These are phyloP conservation scores for Batkoa obscura DNA, from an alignment of 371 early-diverging fungal genomes.

Conservation along the genomic window DNA sequence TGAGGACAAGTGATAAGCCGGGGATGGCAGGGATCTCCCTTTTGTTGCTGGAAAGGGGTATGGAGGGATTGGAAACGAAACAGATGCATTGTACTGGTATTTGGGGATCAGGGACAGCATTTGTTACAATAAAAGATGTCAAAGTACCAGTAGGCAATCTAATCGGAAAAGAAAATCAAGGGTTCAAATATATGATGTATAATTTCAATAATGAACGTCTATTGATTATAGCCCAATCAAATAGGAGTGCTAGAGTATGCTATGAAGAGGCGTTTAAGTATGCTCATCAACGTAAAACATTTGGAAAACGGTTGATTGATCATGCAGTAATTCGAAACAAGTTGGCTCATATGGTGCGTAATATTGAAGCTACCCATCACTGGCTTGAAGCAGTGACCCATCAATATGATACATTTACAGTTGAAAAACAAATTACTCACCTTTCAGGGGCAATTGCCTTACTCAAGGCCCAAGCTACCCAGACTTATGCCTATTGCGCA, in stretches of 20 bases:
- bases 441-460: conserved; percentile 76
- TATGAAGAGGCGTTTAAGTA: conserved; percentile 72
- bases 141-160: conserved; percentile 63
- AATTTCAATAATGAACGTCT: conserved; percentile 64
- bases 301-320: conserved; percentile 55
- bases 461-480: conserved; percentile 69
- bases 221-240: conserved; percentile 68
- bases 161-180: conserved; percentile 69
- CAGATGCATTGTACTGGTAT: conserved; percentile 60
- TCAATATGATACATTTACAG: conserved; percentile 43
- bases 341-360: conserved; percentile 53
- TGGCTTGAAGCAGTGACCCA: conserved; percentile 61
- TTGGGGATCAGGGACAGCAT: conserved; percentile 61
- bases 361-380: conserved; percentile 69
- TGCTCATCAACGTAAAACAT: conserved; percentile 69
- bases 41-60: conserved; percentile 48
- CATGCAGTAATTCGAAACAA: conserved; percentile 47
- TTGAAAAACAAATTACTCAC: conserved; percentile 37
- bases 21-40: conserved; percentile 68
- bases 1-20: conserved; percentile 41
- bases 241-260: conserved; percentile 65
- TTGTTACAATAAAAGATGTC: conserved; percentile 64
- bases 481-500: conserved; percentile 70
- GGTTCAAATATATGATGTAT: conserved; percentile 59
- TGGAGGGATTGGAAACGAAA: conserved; percentile 66